Conservation (phyloP, 768 basidiomycete genomes). For the Rhizopogon roseolus region DNA sequence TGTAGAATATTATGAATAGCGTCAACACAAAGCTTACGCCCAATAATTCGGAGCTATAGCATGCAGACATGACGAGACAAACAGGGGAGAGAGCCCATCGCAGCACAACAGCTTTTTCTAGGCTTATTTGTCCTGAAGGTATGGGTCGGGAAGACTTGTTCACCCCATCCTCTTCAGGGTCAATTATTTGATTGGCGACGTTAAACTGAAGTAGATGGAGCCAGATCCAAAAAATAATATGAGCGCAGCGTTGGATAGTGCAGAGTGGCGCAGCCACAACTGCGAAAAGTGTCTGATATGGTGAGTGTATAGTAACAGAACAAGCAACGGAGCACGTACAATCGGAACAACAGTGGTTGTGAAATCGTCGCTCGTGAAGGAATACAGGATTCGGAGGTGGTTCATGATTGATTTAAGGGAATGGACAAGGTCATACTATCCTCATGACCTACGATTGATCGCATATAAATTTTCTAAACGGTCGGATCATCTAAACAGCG, state of each 20-base stretch:
- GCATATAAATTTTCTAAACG: neutral
- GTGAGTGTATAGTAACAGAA: neutral
- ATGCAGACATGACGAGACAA: constrained; percentile 30
- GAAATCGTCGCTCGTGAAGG: constrained; percentile 44
- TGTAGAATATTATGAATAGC: constrained; percentile 31
- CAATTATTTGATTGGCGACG: constrained; percentile 40
- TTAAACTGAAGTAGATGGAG: constrained; percentile 40
- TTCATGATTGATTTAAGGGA: neutral
- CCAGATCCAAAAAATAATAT: constrained; percentile 39
- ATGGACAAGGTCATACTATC: neutral
- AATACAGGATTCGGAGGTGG: constrained; percentile 27
- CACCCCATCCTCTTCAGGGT: constrained; percentile 35
- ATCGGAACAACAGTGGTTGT: constrained; percentile 43
- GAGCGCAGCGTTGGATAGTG: constrained; percentile 11
- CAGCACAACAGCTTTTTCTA: constrained; percentile 27
- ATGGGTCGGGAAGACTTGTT: constrained; percentile 44
- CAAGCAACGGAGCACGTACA: constrained; percentile 23
- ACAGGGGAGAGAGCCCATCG: constrained; percentile 31
- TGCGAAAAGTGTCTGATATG: constrained; percentile 27
- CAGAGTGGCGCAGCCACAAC: constrained; percentile 27
- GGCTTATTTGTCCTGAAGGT: constrained; percentile 37
- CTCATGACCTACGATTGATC: neutral
- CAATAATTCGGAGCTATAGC: constrained; percentile 26
- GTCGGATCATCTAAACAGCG: neutral
- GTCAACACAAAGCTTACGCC: constrained; percentile 25